Percentiles rank a stretch among this genome's conserved stretches.
These are phyloP conservation scores for Passiflora organensis DNA, from an alignment of 345 rosid genomes.

Conservation along the genomic window DNA sequence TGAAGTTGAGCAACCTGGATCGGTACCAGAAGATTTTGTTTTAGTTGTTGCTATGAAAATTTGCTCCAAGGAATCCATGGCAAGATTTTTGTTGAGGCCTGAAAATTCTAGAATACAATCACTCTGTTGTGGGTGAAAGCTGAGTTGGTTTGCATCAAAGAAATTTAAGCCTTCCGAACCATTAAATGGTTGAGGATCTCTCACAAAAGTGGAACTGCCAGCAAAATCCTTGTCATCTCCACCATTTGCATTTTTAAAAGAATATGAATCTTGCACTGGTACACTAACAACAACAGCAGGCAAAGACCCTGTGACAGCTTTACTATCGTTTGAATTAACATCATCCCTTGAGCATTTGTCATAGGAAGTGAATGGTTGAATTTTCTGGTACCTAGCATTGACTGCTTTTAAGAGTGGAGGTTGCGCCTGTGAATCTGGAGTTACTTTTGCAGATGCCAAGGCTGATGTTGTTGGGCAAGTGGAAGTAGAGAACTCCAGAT, in stretches of 20 bases:
- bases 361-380: constrained; percentile 18
- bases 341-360: background rate
- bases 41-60: constrained; percentile 17
- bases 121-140: constrained; percentile 29
- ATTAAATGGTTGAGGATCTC: constrained; percentile 27
- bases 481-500: constrained; percentile 20
- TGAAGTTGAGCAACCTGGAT: constrained; percentile 30
- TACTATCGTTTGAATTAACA: constrained; percentile 5
- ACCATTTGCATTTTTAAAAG: constrained; percentile 10
- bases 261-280: constrained; percentile 15
- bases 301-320: constrained; percentile 17
- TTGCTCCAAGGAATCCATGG: constrained; percentile 24
- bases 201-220: constrained; percentile 16
- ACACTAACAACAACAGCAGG: constrained; percentile 22
- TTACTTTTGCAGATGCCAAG: constrained; percentile 28
- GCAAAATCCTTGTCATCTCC: constrained; percentile 14
- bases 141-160: too few relatives aligned
- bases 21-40: constrained; percentile 24
- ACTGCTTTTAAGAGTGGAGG: constrained; percentile 27
- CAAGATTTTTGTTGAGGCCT: constrained; percentile 22
- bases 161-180: too few relatives aligned
- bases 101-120: constrained; percentile 17
- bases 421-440: constrained; percentile 27
- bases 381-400: constrained; percentile 26
- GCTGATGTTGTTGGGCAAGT: constrained; percentile 29